Base-by-base conservation (phyloP, 371 early-diverging fungal genomes). In the Parasitella parasitica region DNA sequence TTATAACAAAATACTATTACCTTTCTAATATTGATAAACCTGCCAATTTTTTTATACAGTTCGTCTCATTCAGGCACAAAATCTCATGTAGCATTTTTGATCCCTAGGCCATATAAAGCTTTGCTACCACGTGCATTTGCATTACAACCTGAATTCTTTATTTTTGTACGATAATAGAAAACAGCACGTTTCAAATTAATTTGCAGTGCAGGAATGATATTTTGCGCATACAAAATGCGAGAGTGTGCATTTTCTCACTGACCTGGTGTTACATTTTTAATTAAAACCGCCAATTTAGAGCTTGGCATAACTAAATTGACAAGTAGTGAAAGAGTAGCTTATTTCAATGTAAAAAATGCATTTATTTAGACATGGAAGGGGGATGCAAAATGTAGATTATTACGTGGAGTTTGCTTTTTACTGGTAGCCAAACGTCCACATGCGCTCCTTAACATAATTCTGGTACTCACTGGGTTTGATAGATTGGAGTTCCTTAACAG, bases 401-500 rank as follows among this genome's bases (percentile, higher is more conserved):
- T 6, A 16, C 18, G n/a, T 7, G 18, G 2, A 20, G 4, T 20
- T 20, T 43, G 8, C 22, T 7, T 6, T 15, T 49, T 49, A 49
- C 49, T 49, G 27, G 20, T 49, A 49, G n/a, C 15, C 6, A 22
- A 70, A 68, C 53, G 67, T 49, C 85, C 85, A 85, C 85, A 85
- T 85, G 48, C 76, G 73, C 36, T 66, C 58, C 26, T 64, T 64
- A 32, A 83, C 83, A 64, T 64, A 82, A 35, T 59, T 64, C 36
- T 67, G 36, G 15, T 75, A 63, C 9, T 67, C 71, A 13, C 36
- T 38, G 28, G 56, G 52, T 41, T 64, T 60, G 32, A 59, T 26
- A n/a, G 61, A 41, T 50, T 75, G 58, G 38, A 71, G 73, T 41
- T 82, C 36, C 9, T 55, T 36, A 13, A 73, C 66, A n/a, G 67